phyloP scores from a whole-genome alignment of 352 stramenopile species.

The Blastocystis sp. region DNA sequence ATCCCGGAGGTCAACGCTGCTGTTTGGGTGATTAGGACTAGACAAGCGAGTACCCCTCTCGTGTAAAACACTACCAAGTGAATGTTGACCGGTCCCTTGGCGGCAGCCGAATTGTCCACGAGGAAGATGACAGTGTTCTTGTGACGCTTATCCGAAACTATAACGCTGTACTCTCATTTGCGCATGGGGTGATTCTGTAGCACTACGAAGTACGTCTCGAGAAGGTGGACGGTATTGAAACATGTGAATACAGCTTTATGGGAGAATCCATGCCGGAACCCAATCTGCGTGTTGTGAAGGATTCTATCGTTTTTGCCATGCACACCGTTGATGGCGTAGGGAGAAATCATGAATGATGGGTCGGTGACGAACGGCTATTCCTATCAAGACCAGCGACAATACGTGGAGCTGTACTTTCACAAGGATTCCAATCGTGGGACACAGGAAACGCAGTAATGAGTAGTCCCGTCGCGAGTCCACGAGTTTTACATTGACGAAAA shows the following conservation, averaged over 20 bases:
- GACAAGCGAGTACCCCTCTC: slow-evolving; percentile 39
- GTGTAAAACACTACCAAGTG: slow-evolving; percentile 24
- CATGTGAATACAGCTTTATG: slow-evolving; percentile 63
- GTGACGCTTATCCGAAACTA: slow-evolving; percentile 42
- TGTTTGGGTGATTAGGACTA: background rate
- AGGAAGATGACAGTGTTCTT: slow-evolving; percentile 9
- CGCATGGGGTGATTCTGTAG: background rate
- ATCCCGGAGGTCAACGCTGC: slow-evolving; percentile 19
- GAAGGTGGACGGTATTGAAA: background rate
- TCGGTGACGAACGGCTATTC: background rate
- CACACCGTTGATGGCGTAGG: background rate
- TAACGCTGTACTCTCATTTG: background rate
- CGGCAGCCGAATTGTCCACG: slow-evolving; percentile 20
- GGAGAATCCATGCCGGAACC: slow-evolving; percentile 26
- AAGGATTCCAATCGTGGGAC: background rate
- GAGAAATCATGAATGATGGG: background rate
- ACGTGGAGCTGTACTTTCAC: slow-evolving; percentile 27
- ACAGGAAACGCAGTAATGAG: too few species aligned
- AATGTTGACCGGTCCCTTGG: slow-evolving; percentile 20
- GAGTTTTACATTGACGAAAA: slow-evolving; percentile 44
- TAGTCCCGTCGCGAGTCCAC: slow-evolving; percentile 6
- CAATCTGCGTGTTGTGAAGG: background rate
- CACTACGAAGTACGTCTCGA: slow-evolving; percentile 63
- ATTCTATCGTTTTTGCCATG: background rate
- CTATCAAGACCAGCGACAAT: slow-evolving; percentile 29